Percentiles rank a stretch among this genome's conserved stretches.
Evolutionary conservation across 2,329 filamentous ascomycete genomes (phyloP).

Genomic region (Ophiostoma sp.): DNA sequence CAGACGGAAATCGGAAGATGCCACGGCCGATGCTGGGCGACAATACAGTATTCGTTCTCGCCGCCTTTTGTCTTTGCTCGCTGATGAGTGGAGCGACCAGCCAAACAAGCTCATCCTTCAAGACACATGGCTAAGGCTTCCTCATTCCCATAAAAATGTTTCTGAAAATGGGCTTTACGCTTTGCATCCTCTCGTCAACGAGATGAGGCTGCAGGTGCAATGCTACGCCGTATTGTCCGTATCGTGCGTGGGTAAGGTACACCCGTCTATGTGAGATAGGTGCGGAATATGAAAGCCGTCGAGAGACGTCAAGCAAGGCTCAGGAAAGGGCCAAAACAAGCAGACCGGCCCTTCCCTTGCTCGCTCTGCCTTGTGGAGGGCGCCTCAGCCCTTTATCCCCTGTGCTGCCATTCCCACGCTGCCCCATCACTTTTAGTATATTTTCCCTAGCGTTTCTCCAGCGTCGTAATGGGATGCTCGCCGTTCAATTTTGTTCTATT

Average conservation of each 20-base stretch:
- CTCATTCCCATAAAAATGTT: not conserved
- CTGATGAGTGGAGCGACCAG: not conserved
- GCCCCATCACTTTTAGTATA: not conserved
- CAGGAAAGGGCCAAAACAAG: not conserved
- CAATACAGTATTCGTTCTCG: not conserved
- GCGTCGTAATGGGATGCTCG: conserved; percentile 3
- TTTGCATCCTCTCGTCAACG: not conserved
- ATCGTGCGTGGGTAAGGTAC: conserved; percentile 12
- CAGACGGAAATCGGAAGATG: not conserved
- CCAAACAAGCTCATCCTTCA: not conserved
- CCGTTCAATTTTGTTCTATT: conserved; percentile 7
- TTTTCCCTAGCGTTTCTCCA: not conserved
- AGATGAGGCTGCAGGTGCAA: not conserved
- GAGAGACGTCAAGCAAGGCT: not conserved
- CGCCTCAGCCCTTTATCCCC: conserved; percentile 8
- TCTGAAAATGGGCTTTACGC: not conserved
- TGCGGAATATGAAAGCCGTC: not conserved
- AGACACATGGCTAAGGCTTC: not conserved
- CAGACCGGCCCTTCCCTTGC: not conserved
- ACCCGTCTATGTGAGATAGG: not conserved
- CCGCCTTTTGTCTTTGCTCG: not conserved
- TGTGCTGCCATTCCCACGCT: not conserved
- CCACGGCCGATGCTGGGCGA: not conserved
- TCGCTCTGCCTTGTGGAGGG: conserved; percentile 11
- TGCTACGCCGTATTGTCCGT: conserved; percentile 1